These are phyloP conservation scores for Vicia faba DNA, from an alignment of 306 rosid genomes.

Conservation along the genomic window DNA sequence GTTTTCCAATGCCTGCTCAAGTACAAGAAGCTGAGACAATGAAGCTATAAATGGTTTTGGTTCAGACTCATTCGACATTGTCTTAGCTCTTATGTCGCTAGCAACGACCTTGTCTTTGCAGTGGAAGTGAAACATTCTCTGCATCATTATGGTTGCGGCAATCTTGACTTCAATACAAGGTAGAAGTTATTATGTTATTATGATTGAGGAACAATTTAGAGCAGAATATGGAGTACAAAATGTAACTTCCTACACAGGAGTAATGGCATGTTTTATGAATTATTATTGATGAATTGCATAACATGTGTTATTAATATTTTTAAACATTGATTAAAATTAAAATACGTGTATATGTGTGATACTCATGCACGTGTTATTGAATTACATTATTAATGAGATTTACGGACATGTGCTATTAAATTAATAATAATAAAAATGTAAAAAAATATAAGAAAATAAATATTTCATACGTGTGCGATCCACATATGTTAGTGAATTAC, in stretches of 20 bases:
- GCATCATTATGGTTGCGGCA: conserved; percentile 38
- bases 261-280: no score
- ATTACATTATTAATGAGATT: no score
- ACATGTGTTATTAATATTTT: no score
- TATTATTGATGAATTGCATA: no score
- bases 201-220: not conserved
- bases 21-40: conserved; percentile 31
- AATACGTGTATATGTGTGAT: no score
- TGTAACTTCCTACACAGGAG: conserved; percentile 28
- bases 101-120: conserved; percentile 28
- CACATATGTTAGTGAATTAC: no score
- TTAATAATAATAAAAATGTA: no score
- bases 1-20: conserved; percentile 13
- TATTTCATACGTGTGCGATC: no score
- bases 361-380: no score
- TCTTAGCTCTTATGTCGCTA: conserved; percentile 18
- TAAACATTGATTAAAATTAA: no score
- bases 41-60: conserved; percentile 23
- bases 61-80: conserved; percentile 15
- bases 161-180: not conserved
- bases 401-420: no score
- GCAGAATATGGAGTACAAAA: conserved; percentile 1
- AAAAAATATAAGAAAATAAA: no score
- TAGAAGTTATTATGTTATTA: conserved; percentile 27
- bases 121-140: conserved; percentile 28